Evolutionary conservation across 2,329 filamentous ascomycete genomes (phyloP), one percentile per base, ranked within the genome.

Genomic region (Pseudonectria buxi): DNA sequence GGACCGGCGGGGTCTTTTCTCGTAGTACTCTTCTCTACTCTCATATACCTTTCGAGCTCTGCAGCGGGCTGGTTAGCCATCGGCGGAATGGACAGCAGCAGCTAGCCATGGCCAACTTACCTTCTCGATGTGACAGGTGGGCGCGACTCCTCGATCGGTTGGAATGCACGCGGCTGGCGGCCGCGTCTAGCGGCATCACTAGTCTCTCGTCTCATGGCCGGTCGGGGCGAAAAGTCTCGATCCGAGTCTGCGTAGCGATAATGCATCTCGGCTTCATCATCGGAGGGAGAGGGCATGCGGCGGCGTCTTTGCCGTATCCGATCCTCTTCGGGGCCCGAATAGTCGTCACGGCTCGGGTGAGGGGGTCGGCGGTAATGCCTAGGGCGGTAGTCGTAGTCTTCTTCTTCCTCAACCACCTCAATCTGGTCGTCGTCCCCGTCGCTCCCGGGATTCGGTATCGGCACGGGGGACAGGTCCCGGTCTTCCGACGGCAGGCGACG

Each of bases 91-190:
- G 5, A n/a, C 27, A n/a, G 18, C 12, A 30, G 10, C 22, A 10
- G 9, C 29, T 35, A 30, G 28, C 9, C n/a, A n/a, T n/a, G 29
- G 10, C 12, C 11, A 14, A 39, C 49, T 33, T 33, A 58, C 59
- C 54, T 58, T 38, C 54, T 51, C 6, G 58, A 58, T 6, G 58
- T 44, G 5, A 61, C 43, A 4, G 59, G 59, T 6, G 59, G 59
- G 9, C 59, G 50, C 28, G 59, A 57, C 28, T 51, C 48, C 28
- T 57, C 57, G 35, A 62, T 56, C 7, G 61, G 47, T 37, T 56
- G 56, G 2, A 49, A 32, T 2, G 50, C 44, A 26, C 53, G 45
- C 28, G 43, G 41, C 7, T 44, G 51, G 7, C 50, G 47, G 30
- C 45, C 50, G 24, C 51, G 47, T 30, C 50, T 56, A 26, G 56